Percentiles rank a stretch among this genome's conserved stretches.
Conservation (phyloP, 2,329 filamentous ascomycete species). For the Periconia sp. region DNA sequence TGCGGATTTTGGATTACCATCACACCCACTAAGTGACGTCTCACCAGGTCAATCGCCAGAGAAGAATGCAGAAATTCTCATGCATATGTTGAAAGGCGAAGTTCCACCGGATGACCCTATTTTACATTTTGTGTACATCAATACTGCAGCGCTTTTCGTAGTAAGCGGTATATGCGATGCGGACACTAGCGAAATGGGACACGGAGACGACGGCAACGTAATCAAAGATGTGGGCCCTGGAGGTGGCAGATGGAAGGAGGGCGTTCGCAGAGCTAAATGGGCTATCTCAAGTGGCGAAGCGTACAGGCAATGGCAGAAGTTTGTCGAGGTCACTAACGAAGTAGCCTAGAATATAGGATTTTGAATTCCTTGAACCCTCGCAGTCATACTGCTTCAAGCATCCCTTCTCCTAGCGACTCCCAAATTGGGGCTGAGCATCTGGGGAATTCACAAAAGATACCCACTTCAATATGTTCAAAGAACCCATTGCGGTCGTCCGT, state of each 20-base stretch:
- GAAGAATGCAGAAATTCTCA: conserved; percentile 86
- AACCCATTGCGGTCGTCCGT: too few species aligned
- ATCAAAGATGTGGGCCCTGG: conserved; percentile 83
- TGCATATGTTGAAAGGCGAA: conserved; percentile 75
- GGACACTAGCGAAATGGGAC: conserved; percentile 78
- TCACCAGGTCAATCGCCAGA: conserved; percentile 83
- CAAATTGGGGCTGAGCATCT: too few species aligned
- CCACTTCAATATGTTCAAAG: too few species aligned
- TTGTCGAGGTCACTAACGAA: conserved; percentile 80
- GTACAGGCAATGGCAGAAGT: conserved; percentile 80
- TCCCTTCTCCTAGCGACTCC: too few species aligned
- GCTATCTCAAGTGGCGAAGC: conserved; percentile 85
- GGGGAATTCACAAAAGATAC: too few species aligned
- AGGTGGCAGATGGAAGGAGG: conserved; percentile 92
- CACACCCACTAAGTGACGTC: conserved; percentile 77
- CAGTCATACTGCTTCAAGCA: too few species aligned
- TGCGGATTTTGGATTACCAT: conserved; percentile 82
- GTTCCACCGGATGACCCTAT: conserved; percentile 80
- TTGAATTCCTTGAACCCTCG: neutral
- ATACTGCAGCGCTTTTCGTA: conserved; percentile 87
- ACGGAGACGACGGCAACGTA: conserved; percentile 80
- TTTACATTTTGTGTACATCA: conserved; percentile 91
- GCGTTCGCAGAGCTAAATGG: conserved; percentile 84
- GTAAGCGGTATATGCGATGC: conserved; percentile 85
- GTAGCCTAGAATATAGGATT: conserved; percentile 26